A percentile compares a stretch with the other conserved stretches of the same genome.
Evolutionary conservation across 1,284 basidiomycete genomes (phyloP).

Genomic region (Apiotrichum sp.): DNA sequence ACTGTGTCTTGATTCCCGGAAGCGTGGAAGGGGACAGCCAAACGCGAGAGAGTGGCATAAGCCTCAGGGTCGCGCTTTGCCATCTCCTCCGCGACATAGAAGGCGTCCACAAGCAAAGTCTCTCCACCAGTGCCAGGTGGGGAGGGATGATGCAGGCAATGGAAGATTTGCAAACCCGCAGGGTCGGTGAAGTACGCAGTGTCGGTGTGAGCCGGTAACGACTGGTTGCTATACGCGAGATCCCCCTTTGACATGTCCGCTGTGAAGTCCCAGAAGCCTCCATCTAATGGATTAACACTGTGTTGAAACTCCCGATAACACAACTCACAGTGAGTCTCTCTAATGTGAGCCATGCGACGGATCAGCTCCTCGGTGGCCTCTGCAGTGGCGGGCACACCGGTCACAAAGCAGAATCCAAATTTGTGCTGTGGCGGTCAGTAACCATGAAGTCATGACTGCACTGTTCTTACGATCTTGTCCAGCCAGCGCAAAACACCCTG

Average conservation of each 20-base stretch:
- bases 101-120: constrained; percentile 89
- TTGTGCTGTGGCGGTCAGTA: constrained; percentile 53
- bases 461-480: constrained; percentile 62
- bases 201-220: constrained; percentile 87
- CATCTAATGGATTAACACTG: constrained; percentile 54
- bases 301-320: too few species aligned
- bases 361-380: constrained; percentile 78
- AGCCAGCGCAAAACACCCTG: constrained; percentile 73
- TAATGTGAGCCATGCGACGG: constrained; percentile 74
- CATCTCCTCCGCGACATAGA: constrained; percentile 78
- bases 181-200: constrained; percentile 94
- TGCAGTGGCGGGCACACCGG: constrained; percentile 70
- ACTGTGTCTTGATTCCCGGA: constrained; percentile 67
- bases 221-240: constrained; percentile 77
- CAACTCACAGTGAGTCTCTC: constrained; percentile 77
- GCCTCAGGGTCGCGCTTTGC: constrained; percentile 65
- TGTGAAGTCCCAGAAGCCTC: constrained; percentile 95
- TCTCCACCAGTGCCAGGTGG: constrained; percentile 69
- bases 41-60: constrained; percentile 63
- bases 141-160: constrained; percentile 74
- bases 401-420: constrained; percentile 85
- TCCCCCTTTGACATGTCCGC: constrained; percentile 86
- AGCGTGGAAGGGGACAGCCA: constrained; percentile 76
- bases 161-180: constrained; percentile 89
- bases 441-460: too few species aligned